These are phyloP conservation scores for Scleroderma bovista DNA, from an alignment of 768 basidiomycete genomes.

Conservation along the genomic window DNA sequence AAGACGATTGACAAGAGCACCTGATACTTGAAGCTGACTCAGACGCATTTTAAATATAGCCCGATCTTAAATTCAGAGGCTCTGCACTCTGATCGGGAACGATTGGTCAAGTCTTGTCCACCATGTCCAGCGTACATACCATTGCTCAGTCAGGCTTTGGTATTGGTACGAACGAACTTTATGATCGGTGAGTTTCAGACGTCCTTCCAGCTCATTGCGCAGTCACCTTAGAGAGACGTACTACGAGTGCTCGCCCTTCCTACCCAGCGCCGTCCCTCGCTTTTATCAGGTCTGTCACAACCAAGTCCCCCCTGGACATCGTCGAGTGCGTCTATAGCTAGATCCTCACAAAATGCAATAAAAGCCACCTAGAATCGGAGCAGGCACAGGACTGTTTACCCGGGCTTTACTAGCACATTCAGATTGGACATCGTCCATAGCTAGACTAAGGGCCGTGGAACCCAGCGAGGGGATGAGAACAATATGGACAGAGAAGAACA, in stretches of 20 bases:
- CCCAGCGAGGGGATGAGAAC: conserved; percentile 85
- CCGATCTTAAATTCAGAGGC: no score
- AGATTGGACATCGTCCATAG: conserved; percentile 46
- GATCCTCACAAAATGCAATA: background rate
- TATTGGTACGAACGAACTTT: conserved; percentile 76
- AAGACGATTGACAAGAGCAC: no score
- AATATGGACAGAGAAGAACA: conserved; percentile 52
- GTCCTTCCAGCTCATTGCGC: background rate
- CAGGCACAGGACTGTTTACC: conserved; percentile 88
- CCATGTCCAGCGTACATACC: conserved; percentile 47
- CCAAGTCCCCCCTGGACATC: conserved; percentile 45
- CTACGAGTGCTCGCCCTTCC: conserved; percentile 67
- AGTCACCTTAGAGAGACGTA: background rate
- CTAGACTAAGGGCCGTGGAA: conserved; percentile 64
- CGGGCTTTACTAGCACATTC: conserved; percentile 68
- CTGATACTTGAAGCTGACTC: no score
- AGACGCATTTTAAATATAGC: no score
- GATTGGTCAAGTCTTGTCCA: no score
- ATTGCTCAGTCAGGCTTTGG: conserved; percentile 75
- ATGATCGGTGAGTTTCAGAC: conserved; percentile 49
- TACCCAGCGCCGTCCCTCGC: conserved; percentile 64
- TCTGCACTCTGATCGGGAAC: no score
- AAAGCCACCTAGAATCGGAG: conserved; percentile 53
- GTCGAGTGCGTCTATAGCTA: conserved; percentile 53
- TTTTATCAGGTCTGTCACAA: conserved; percentile 49